Conservation (phyloP, 345 rosid genomes). For the Syzygium aromaticum region DNA sequence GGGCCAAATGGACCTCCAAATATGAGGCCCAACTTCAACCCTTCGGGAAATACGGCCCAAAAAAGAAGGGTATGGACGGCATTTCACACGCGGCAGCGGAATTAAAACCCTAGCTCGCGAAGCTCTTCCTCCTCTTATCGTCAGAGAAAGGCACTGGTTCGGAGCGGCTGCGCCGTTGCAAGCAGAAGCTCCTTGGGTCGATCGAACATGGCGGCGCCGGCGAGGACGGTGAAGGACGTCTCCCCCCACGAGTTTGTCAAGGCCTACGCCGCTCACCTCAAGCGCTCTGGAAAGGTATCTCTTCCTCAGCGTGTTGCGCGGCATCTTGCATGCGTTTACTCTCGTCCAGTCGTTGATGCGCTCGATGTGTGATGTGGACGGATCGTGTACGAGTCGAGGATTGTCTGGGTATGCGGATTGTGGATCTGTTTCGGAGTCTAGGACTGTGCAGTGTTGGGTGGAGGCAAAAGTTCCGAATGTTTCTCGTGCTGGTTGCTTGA, state of each 20-base stretch:
- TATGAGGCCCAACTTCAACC: neutral
- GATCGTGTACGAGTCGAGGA: neutral
- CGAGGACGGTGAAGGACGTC: slow-evolving; percentile 40
- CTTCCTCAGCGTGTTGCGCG: neutral
- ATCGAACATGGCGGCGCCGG: slow-evolving; percentile 11
- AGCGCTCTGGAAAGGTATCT: slow-evolving; percentile 45
- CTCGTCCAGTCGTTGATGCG: neutral
- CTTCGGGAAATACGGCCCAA: neutral
- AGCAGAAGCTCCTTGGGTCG: neutral
- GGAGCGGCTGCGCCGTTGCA: neutral
- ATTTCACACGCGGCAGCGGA: neutral
- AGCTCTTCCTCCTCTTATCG: neutral
- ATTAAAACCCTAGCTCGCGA: slow-evolving; percentile 3
- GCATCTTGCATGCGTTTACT: neutral
- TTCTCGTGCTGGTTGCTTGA: neutral
- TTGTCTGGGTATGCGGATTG: neutral
- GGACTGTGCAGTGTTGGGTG: neutral
- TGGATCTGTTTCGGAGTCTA: neutral
- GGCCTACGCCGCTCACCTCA: slow-evolving; percentile 45
- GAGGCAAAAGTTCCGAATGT: neutral
- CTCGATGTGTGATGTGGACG: neutral
- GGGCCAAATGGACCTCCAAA: neutral
- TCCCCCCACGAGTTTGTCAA: slow-evolving; percentile 49
- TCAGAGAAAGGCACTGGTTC: neutral
- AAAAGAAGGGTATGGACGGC: neutral